Evolutionary conservation across 2,329 filamentous ascomycete species (phyloP).

Genomic region (Drechslerella dactyloides): DNA sequence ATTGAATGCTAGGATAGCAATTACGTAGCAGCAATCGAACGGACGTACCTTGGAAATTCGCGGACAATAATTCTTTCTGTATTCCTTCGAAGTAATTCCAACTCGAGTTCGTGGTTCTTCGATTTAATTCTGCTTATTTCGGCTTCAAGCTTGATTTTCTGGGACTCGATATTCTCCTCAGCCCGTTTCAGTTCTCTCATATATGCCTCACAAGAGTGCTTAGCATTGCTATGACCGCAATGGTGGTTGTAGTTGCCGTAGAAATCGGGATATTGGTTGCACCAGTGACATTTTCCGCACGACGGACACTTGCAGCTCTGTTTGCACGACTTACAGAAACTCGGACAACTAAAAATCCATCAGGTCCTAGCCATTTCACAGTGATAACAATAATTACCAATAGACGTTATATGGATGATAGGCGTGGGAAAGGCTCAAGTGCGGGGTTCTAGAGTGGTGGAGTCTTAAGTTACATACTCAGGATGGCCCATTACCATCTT

Average conservation of each 20-base stretch:
- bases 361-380: not conserved
- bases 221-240: not conserved
- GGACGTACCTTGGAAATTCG: constrained; percentile 20
- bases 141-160: constrained; percentile 2
- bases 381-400: not conserved
- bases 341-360: constrained; percentile 16
- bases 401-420: not conserved
- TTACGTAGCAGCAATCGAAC: not conserved
- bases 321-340: constrained; percentile 17
- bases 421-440: not conserved
- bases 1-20: not conserved
- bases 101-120: not conserved
- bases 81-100: constrained; percentile 8
- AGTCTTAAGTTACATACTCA: not conserved
- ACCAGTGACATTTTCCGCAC: constrained; percentile 9
- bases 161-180: not conserved
- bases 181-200: not conserved
- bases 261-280: not conserved
- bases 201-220: constrained; percentile 15
- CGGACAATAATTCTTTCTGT: constrained; percentile 18
- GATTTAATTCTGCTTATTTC: not conserved
- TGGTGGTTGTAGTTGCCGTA: not conserved
- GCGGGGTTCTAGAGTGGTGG: not conserved
- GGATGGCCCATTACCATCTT: constrained; percentile 22
- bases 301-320: constrained; percentile 16